Evolutionary conservation across 1,139 yeast species (phyloP).

Genomic region (Groenewaldozyma auringiensis): DNA sequence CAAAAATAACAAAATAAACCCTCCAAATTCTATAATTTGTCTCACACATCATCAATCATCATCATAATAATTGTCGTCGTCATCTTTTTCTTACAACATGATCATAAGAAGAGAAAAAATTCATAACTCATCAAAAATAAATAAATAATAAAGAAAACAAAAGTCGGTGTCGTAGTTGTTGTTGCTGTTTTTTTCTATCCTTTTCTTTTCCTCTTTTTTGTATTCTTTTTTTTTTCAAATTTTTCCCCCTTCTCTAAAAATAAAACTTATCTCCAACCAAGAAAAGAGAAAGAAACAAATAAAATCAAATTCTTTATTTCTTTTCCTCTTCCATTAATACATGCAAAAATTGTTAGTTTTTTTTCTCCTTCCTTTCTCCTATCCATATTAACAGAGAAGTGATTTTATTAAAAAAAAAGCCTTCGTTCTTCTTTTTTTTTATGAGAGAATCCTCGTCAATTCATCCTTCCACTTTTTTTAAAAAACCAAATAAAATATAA

Average conservation of each 20-base stretch:
- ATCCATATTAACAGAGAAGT: conserved; percentile 2
- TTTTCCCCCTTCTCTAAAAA: conserved; percentile 9
- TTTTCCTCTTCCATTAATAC: conserved; percentile 3
- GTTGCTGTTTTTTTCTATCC: no score
- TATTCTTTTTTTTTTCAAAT: conserved; percentile 6
- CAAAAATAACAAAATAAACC: no score
- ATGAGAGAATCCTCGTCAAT: neutral
- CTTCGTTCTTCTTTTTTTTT: conserved; percentile 8
- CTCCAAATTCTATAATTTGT: neutral
- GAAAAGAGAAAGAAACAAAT: conserved; percentile 11
- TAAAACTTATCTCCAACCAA: conserved; percentile 8
- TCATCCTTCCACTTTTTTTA: conserved; percentile 3
- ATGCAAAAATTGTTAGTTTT: conserved; percentile 6
- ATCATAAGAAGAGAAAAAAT: neutral
- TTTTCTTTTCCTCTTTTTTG: neutral
- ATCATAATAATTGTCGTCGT: no score
- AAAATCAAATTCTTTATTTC: conserved; percentile 15
- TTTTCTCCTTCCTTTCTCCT: conserved; percentile 7
- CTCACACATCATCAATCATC: no score
- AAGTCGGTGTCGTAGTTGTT: no score
- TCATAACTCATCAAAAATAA: neutral
- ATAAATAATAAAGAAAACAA: neutral
- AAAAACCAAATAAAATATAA: conserved; percentile 13
- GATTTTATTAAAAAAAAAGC: neutral
- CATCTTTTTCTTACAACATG: no score